Conservation (phyloP, 768 basidiomycete genomes). For the Punctularia strigosozonata region DNA sequence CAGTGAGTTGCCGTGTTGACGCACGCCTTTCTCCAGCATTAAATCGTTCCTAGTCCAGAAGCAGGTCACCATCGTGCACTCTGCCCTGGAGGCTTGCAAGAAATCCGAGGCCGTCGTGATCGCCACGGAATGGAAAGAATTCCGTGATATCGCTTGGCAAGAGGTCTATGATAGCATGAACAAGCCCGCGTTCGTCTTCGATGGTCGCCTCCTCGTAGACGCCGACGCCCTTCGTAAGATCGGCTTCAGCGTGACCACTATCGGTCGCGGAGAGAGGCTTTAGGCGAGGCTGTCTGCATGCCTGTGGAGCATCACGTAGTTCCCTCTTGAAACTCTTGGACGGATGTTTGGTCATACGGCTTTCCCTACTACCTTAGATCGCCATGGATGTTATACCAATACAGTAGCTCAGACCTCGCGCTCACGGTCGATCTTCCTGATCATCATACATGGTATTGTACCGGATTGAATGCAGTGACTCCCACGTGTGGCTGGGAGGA, state of each 20-base stretch:
- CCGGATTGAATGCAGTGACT: too few relatives aligned
- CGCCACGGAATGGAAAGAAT: constrained; percentile 97
- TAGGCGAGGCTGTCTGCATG: too few relatives aligned
- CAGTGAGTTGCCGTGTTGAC: constrained; percentile 33
- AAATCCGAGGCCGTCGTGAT: constrained; percentile 89
- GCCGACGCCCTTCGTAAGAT: constrained; percentile 68
- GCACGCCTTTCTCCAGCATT: constrained; percentile 1
- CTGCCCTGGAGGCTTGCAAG: constrained; percentile 81
- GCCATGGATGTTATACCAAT: too few relatives aligned
- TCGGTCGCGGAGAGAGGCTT: not conserved
- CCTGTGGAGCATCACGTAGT: too few relatives aligned
- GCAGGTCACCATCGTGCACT: constrained; percentile 66
- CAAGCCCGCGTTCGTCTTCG: constrained; percentile 98
- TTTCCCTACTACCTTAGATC: too few relatives aligned
- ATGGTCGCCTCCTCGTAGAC: constrained; percentile 84
- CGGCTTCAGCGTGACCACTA: constrained; percentile 54
- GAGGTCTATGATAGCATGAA: constrained; percentile 80
- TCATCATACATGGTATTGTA: too few relatives aligned
- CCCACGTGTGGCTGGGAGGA: too few relatives aligned
- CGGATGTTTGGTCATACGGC: too few relatives aligned
- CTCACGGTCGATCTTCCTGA: too few relatives aligned
- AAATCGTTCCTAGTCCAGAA: constrained; percentile 54
- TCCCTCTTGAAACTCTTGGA: too few relatives aligned
- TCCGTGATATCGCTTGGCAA: constrained; percentile 86
- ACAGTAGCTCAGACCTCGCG: too few relatives aligned